Percentiles rank a stretch among this genome's conserved stretches.
These are phyloP conservation scores for Gossypium mustelinum DNA, from an alignment of 345 rosid species.

Conservation along the genomic window DNA sequence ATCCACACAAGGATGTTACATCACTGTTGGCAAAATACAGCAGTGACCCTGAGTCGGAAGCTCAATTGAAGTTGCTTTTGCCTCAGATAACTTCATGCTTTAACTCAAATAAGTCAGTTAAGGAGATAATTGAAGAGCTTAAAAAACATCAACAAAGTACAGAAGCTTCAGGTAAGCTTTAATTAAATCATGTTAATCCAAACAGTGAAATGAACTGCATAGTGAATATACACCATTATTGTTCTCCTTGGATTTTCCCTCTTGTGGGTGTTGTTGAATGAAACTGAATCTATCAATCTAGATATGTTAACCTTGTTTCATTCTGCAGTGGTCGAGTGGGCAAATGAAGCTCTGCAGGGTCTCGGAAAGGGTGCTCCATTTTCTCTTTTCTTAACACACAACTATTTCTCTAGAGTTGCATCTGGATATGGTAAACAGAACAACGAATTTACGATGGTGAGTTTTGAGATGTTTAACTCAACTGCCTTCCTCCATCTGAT, in stretches of 20 bases:
- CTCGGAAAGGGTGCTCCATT: conserved; percentile 83
- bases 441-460: conserved; percentile 55
- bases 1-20: conserved; percentile 55
- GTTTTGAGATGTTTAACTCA: conserved; percentile 19
- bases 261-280: conserved; percentile 5
- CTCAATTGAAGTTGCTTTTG: conserved; percentile 54
- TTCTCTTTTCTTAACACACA: conserved; percentile 73
- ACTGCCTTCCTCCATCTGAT: neutral
- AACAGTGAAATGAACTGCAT: neutral
- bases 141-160: conserved; percentile 56
- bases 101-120: conserved; percentile 50
- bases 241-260: neutral
- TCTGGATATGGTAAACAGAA: conserved; percentile 51
- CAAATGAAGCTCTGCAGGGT: conserved; percentile 76
- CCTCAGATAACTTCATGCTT: conserved; percentile 73
- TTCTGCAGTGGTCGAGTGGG: conserved; percentile 69
- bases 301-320: conserved; percentile 11
- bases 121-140: conserved; percentile 63
- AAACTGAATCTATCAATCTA: neutral
- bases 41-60: conserved; percentile 52
- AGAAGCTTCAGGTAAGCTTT: conserved; percentile 53
- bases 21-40: conserved; percentile 53
- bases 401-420: conserved; percentile 69
- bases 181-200: neutral
- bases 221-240: neutral